Evolutionary conservation across 495 filamentous ascomycete species (phyloP).

Genomic region (Collariella sp.): DNA sequence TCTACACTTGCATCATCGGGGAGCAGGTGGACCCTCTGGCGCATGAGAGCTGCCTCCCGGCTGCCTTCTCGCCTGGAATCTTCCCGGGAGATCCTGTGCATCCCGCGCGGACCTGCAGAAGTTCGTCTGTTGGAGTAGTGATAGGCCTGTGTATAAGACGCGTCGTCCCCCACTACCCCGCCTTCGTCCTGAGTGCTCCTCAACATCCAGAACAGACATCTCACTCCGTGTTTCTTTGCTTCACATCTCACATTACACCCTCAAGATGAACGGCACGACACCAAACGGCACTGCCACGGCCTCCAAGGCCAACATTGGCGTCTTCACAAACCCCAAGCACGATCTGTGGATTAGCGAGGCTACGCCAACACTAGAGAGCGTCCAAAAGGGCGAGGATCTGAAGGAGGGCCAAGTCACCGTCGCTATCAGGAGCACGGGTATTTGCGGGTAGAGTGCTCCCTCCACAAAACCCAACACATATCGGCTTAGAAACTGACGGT

Average conservation of each 20-base stretch:
- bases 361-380: slow-evolving; percentile 62
- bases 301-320: slow-evolving; percentile 79
- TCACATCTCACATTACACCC: background rate
- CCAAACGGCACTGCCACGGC: slow-evolving; percentile 19
- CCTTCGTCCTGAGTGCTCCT: background rate
- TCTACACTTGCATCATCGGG: background rate
- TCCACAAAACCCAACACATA: background rate
- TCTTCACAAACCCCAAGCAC: slow-evolving; percentile 88
- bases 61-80: background rate
- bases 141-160: slow-evolving; percentile 6
- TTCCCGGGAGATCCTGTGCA: background rate
- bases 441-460: slow-evolving; percentile 63
- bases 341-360: slow-evolving; percentile 83
- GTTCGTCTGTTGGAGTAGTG: background rate
- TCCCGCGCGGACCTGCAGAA: background rate
- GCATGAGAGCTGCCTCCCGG: background rate
- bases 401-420: slow-evolving; percentile 76
- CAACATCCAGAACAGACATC: background rate
- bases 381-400: slow-evolving; percentile 59
- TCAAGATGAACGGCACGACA: slow-evolving; percentile 4
- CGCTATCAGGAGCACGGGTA: slow-evolving; percentile 81
- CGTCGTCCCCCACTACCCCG: slow-evolving; percentile 10
- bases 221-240: background rate
- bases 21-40: background rate
- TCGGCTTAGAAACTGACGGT: slow-evolving; percentile 5